A percentile compares a stretch with the other conserved stretches of the same genome.
phyloP scores from a whole-genome alignment of 805 yeast species.

The Starmerella tilneyi region DNA sequence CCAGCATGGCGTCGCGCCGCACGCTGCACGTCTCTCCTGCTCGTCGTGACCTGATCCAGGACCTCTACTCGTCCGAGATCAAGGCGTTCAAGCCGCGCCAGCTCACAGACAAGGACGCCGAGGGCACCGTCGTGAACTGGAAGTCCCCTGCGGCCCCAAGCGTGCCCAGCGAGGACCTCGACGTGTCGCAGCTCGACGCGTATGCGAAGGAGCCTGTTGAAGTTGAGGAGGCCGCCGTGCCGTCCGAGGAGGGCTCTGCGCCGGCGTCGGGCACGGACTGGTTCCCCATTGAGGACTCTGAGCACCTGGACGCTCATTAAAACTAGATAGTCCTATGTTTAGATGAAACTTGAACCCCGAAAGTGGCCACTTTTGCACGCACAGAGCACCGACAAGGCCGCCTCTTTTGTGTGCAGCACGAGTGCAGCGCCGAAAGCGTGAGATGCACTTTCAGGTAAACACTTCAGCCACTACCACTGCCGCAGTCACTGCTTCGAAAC shows the following conservation, averaged over 20 bases:
- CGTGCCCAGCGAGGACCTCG: constrained; percentile 72
- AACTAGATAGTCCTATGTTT: constrained; percentile 5
- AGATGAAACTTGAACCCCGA: too few species aligned
- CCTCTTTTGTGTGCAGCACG: too few species aligned
- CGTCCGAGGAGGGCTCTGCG: constrained; percentile 20
- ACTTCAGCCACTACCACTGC: too few species aligned
- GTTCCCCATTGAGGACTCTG: constrained; percentile 35
- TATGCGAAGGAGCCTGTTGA: constrained; percentile 40
- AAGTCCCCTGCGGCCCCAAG: constrained; percentile 67
- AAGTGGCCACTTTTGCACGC: too few species aligned
- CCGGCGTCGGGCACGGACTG: constrained; percentile 31
- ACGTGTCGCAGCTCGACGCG: constrained; percentile 41
- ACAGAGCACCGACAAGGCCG: too few species aligned
- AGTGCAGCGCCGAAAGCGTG: too few species aligned
- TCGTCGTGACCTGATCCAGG: constrained; percentile 55
- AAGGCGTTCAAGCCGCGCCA: constrained; percentile 81
- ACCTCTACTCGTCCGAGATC: constrained; percentile 76
- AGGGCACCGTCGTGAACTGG: constrained; percentile 74
- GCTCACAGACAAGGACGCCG: constrained; percentile 61
- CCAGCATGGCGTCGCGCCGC: constrained; percentile 16
- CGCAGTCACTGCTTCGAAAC: too few species aligned
- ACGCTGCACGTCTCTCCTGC: constrained; percentile 26
- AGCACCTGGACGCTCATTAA: constrained; percentile 31
- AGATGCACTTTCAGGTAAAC: too few species aligned
- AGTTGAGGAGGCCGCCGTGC: constrained; percentile 27